These are phyloP conservation scores for Eimeria tenella DNA, from an alignment of 169 alveolate genomes.

Conservation along the genomic window DNA sequence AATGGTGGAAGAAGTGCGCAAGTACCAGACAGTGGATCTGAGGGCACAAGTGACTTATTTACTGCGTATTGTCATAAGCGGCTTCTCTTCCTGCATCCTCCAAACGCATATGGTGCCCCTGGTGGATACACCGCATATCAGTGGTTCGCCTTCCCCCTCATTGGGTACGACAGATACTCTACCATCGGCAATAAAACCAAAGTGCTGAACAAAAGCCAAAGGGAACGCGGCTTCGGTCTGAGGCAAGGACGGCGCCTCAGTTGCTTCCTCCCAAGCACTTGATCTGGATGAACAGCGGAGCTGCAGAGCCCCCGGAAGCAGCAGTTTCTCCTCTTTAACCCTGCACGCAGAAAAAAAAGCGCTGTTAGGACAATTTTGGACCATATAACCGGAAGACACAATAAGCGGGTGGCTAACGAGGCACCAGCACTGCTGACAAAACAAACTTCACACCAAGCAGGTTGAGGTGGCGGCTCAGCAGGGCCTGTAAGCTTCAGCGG, in stretches of 20 bases:
- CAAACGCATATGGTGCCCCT: slow-evolving; percentile 10
- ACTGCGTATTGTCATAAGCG: slow-evolving; percentile 45
- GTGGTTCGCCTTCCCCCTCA: not conserved
- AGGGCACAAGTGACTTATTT: not conserved
- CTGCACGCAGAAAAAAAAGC: slow-evolving; percentile 6
- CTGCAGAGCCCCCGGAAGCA: slow-evolving; percentile 57
- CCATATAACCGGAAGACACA: not conserved
- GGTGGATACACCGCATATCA: slow-evolving; percentile 52
- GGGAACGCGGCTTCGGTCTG: not conserved
- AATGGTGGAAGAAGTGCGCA: not conserved
- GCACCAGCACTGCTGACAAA: not conserved
- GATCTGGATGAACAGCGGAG: slow-evolving; percentile 13
- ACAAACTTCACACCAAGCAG: slow-evolving; percentile 23
- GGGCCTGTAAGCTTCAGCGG: slow-evolving; percentile 36
- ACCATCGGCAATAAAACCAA: not conserved
- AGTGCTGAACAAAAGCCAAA: slow-evolving; percentile 22
- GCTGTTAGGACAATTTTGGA: not conserved
- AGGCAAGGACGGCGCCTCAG: slow-evolving; percentile 30
- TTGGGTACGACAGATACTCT: not conserved
- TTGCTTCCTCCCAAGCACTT: slow-evolving; percentile 57
- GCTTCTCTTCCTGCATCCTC: slow-evolving; percentile 23
- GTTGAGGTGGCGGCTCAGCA: slow-evolving; percentile 19
- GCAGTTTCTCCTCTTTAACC: slow-evolving; percentile 36
- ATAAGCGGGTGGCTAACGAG: not conserved
- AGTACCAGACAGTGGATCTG: not conserved